A percentile compares a stretch with the other conserved stretches of the same genome.
These are phyloP conservation scores for Ceratocystis cacaofunesta DNA, from an alignment of 2,329 filamentous ascomycete genomes.

Conservation along the genomic window DNA sequence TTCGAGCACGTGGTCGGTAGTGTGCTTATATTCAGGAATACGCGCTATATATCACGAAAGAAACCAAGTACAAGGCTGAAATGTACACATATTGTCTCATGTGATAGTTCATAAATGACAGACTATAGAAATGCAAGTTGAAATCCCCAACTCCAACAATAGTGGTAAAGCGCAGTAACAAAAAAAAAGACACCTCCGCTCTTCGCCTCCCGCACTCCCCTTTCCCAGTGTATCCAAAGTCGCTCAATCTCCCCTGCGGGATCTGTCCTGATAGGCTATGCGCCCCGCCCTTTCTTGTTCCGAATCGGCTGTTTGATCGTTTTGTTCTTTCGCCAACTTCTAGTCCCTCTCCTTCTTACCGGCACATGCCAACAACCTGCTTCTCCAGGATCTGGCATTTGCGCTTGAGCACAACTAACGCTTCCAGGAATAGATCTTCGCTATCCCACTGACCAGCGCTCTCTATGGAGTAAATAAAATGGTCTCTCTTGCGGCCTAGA, in stretches of 20 bases:
- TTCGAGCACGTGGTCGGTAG: neutral
- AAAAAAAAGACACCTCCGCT: conserved; percentile 18
- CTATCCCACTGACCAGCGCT: conserved; percentile 91
- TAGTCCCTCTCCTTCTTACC: conserved; percentile 23
- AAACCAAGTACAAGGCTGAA: conserved; percentile 5
- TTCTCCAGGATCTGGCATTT: conserved; percentile 66
- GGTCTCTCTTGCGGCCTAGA: conserved; percentile 76
- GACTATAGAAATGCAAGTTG: conserved; percentile 12
- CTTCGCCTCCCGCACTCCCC: neutral
- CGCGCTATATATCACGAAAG: neutral
- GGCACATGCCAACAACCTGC: conserved; percentile 51
- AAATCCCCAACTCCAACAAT: conserved; percentile 15
- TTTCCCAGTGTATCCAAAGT: neutral
- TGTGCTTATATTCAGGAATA: neutral
- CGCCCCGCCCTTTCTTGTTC: neutral
- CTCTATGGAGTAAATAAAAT: conserved; percentile 95
- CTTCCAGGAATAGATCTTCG: conserved; percentile 84
- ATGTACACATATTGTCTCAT: conserved; percentile 3
- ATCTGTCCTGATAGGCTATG: neutral
- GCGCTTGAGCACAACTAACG: conserved; percentile 66
- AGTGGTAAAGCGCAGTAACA: conserved; percentile 20
- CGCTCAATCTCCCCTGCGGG: neutral
- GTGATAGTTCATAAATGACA: conserved; percentile 6
- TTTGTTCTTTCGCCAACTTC: conserved; percentile 1
- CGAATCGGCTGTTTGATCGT: no score